Conservation (phyloP, 768 basidiomycete species). For the Amanita exitialis region DNA sequence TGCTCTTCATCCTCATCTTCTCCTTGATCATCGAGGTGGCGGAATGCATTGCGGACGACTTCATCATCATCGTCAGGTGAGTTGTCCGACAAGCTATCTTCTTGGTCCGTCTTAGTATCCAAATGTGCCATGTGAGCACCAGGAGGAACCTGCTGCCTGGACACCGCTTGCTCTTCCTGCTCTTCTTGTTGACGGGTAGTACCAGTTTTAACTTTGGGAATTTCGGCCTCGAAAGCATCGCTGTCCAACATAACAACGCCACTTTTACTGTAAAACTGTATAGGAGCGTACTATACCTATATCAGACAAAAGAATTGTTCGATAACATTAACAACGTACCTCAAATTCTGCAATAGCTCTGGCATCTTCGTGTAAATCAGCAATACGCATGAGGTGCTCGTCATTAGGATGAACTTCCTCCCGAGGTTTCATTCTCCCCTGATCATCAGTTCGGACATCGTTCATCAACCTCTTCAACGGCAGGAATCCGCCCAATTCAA, state of each 20-base stretch:
- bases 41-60: constrained; percentile 60
- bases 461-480: constrained; percentile 61
- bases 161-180: constrained; percentile 7
- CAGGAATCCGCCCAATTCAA: constrained; percentile 79
- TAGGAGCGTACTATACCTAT: constrained; percentile 28
- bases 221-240: constrained; percentile 18
- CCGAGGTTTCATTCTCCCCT: constrained; percentile 14
- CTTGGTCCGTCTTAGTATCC: not conserved
- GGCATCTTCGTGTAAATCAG: constrained; percentile 73
- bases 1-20: constrained; percentile 51
- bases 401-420: constrained; percentile 77
- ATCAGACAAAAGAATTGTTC: not conserved
- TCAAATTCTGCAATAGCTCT: constrained; percentile 44
- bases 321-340: constrained; percentile 27
- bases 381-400: constrained; percentile 90
- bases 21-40: constrained; percentile 29
- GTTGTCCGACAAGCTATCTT: constrained; percentile 4
- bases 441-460: constrained; percentile 15
- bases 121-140: not conserved
- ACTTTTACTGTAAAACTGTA: constrained; percentile 22
- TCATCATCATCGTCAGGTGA: constrained; percentile 48
- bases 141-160: constrained; percentile 14
- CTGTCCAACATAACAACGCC: constrained; percentile 23
- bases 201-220: constrained; percentile 9
- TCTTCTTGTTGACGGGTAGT: constrained; percentile 2